These are phyloP conservation scores for Sporothrix protearum DNA, from an alignment of 2,329 filamentous ascomycete genomes.

Conservation along the genomic window DNA sequence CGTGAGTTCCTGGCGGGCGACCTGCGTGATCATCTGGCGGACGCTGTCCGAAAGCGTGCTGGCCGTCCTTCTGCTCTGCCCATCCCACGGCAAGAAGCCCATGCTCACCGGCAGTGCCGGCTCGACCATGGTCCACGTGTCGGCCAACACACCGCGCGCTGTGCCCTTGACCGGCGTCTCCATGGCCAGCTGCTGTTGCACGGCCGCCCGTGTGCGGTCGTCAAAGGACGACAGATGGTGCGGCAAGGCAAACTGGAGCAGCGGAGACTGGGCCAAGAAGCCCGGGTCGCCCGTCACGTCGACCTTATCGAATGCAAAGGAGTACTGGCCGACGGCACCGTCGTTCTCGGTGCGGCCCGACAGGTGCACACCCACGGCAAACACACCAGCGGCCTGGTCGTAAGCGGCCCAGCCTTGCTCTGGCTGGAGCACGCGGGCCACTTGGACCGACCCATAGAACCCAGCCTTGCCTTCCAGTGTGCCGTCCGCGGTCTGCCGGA, in stretches of 20 bases:
- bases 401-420: conserved; percentile 53
- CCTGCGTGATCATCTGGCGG: conserved; percentile 55
- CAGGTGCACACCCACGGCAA: conserved; percentile 61
- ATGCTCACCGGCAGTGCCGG: conserved; percentile 66
- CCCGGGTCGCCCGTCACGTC: conserved; percentile 52
- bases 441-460: conserved; percentile 77
- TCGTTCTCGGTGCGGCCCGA: conserved; percentile 51
- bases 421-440: conserved; percentile 69
- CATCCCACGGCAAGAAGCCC: conserved; percentile 74
- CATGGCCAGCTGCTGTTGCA: conserved; percentile 55
- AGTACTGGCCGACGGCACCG: conserved; percentile 65
- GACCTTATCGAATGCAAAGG: conserved; percentile 66
- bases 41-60: conserved; percentile 49
- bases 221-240: conserved; percentile 81
- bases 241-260: conserved; percentile 84
- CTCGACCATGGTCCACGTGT: conserved; percentile 77
- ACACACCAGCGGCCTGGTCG: conserved; percentile 73
- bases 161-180: conserved; percentile 82
- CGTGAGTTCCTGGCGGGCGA: conserved; percentile 64
- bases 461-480: conserved; percentile 60
- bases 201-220: conserved; percentile 46
- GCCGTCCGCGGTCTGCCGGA: conserved; percentile 62
- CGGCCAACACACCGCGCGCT: conserved; percentile 67
- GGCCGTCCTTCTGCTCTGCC: conserved; percentile 45
- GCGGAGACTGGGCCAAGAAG: conserved; percentile 37